A percentile compares a stretch with the other conserved stretches of the same genome.
phyloP scores from a whole-genome alignment of 2,329 filamentous ascomycete genomes.

The Xylariaceae sp. region DNA sequence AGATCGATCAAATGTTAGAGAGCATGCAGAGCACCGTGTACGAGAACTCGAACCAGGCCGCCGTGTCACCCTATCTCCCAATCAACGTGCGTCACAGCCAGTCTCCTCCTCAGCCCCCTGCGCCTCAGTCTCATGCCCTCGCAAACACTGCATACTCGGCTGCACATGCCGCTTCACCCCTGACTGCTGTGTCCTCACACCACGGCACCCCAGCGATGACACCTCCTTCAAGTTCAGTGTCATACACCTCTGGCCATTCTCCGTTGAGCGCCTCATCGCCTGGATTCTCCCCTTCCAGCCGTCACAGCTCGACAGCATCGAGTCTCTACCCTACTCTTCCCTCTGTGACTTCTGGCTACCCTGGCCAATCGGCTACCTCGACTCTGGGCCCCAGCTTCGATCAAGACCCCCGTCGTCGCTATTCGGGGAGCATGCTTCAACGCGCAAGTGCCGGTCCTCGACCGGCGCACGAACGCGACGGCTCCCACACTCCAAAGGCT shows the following conservation, averaged over 20 bases:
- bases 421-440: slow-evolving; percentile 66
- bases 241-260: slow-evolving; percentile 75
- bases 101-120: slow-evolving; percentile 39
- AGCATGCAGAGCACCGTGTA: slow-evolving; percentile 96
- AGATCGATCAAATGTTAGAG: slow-evolving; percentile 92
- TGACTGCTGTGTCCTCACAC: slow-evolving; percentile 57
- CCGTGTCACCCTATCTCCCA: slow-evolving; percentile 64
- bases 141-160: slow-evolving; percentile 42
- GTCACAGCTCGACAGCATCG: slow-evolving; percentile 58
- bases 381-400: slow-evolving; percentile 69
- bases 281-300: slow-evolving; percentile 65
- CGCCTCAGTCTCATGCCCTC: slow-evolving; percentile 35
- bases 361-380: slow-evolving; percentile 65
- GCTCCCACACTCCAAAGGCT: slow-evolving; percentile 44
- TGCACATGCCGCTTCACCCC: slow-evolving; percentile 60
- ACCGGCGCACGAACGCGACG: slow-evolving; percentile 36
- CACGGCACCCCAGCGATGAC: slow-evolving; percentile 73
- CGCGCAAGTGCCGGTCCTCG: slow-evolving; percentile 48
- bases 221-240: slow-evolving; percentile 71
- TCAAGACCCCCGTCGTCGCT: slow-evolving; percentile 60
- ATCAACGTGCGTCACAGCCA: slow-evolving; percentile 58
- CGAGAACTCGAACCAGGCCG: slow-evolving; percentile 75
- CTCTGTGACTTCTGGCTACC: slow-evolving; percentile 67
- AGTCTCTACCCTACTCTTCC: slow-evolving; percentile 75
- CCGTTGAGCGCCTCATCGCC: slow-evolving; percentile 65